A percentile compares a stretch with the other conserved stretches of the same genome.
Evolutionary conservation across 495 filamentous ascomycete genomes (phyloP).

Genomic region (Penicillium odoratum): DNA sequence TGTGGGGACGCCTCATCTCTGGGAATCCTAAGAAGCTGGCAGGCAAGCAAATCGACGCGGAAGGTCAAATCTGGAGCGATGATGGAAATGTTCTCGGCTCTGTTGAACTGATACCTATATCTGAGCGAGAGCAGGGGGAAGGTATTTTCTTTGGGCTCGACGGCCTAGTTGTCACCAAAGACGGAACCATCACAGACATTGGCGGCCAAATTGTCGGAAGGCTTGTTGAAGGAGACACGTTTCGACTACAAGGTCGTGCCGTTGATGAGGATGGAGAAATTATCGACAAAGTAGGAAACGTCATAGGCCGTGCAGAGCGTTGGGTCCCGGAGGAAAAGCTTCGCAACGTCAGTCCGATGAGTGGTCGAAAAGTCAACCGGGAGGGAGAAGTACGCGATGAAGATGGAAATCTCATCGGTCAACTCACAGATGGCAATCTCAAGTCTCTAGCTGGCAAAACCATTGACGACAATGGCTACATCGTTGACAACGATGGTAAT

Average conservation of each 20-base stretch:
- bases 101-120: constrained; percentile 69
- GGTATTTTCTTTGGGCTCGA: constrained; percentile 72
- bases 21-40: constrained; percentile 63
- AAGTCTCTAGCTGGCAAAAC: constrained; percentile 62
- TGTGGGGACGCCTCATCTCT: constrained; percentile 70
- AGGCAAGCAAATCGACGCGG: constrained; percentile 70
- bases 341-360: constrained; percentile 59
- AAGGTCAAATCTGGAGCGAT: constrained; percentile 73
- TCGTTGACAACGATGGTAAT: neutral
- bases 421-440: constrained; percentile 69
- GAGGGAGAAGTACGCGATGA: constrained; percentile 71
- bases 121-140: constrained; percentile 62
- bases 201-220: constrained; percentile 65
- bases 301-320: constrained; percentile 52
- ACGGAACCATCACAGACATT: constrained; percentile 63
- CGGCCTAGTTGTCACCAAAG: constrained; percentile 63
- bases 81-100: constrained; percentile 69
- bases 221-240: constrained; percentile 63
- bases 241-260: constrained; percentile 63
- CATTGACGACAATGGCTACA: neutral
- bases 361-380: constrained; percentile 71
- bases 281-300: constrained; percentile 69
- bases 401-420: constrained; percentile 72
- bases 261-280: constrained; percentile 82
- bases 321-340: constrained; percentile 69